phyloP scores from a whole-genome alignment of 2,329 filamentous ascomycete genomes.

The Knufia fluminis region DNA sequence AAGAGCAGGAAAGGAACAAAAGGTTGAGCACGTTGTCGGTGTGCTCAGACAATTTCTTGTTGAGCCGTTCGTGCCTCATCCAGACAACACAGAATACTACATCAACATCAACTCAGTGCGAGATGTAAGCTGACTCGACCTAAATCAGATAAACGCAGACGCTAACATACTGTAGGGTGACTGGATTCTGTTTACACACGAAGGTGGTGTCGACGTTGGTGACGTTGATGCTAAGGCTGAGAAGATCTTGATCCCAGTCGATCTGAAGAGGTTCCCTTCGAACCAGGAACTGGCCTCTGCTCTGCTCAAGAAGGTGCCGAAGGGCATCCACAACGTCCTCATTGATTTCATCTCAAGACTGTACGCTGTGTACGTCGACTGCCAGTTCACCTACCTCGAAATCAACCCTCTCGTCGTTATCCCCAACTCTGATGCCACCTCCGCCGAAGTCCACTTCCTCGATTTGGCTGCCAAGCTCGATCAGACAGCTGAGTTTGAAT shows the following conservation, averaged over 20 bases:
- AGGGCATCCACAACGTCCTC: conserved; percentile 93
- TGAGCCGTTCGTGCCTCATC: conserved; percentile 96
- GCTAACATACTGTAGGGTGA: conserved; percentile 59
- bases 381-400: conserved; percentile 99
- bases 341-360: conserved; percentile 98
- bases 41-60: conserved; percentile 91
- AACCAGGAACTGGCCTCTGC: conserved; percentile 83
- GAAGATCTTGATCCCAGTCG: conserved; percentile 95
- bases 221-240: conserved; percentile 98
- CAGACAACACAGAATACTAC: conserved; percentile 94
- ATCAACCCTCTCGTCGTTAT: conserved; percentile 99
- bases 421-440: conserved; percentile 84
- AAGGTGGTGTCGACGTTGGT: conserved; percentile 98
- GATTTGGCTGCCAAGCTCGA: conserved; percentile 98
- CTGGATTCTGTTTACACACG: conserved; percentile 99
- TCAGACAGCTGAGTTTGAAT: conserved; percentile 98
- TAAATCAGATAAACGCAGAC: not conserved
- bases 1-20: conserved; percentile 81
- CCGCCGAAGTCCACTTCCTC: conserved; percentile 92
- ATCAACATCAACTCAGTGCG: conserved; percentile 99
- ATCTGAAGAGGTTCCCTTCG: conserved; percentile 87
- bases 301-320: conserved; percentile 85
- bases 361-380: conserved; percentile 98
- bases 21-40: conserved; percentile 86
- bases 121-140: conserved; percentile 64